Evolutionary conservation across 2,329 filamentous ascomycete species (phyloP).

Genomic region (Hymenoscyphus scutula): DNA sequence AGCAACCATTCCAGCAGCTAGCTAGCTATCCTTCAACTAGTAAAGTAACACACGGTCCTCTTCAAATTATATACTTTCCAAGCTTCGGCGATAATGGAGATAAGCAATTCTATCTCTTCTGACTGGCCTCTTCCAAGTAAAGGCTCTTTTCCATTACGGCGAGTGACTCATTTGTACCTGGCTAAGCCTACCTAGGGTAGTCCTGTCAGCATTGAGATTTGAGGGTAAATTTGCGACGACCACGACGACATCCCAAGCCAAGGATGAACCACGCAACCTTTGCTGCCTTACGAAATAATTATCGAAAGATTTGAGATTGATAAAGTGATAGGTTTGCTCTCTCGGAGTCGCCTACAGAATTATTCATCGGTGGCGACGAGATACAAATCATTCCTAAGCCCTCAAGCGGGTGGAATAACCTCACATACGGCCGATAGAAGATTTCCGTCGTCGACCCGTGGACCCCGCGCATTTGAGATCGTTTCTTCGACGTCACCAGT

Average conservation of each 20-base stretch:
- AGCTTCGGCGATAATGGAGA: background rate
- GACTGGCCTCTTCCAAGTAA: background rate
- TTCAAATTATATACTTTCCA: background rate
- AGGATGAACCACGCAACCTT: background rate
- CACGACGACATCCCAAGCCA: background rate
- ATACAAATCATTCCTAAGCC: background rate
- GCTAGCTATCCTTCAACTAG: background rate
- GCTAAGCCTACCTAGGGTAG: too few species aligned
- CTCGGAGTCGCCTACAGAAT: conserved; percentile 1
- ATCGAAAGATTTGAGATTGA: background rate
- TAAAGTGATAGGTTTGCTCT: too few species aligned
- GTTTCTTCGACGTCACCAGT: background rate
- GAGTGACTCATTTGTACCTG: background rate
- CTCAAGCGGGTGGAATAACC: background rate
- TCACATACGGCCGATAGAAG: background rate
- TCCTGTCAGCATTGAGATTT: background rate
- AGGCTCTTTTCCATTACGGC: background rate
- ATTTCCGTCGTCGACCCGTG: too few species aligned
- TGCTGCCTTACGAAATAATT: background rate
- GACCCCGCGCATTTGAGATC: background rate
- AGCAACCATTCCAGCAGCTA: background rate
- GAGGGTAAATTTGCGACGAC: too few species aligned
- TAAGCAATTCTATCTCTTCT: background rate
- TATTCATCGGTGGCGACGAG: background rate
- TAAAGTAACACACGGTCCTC: background rate